Evolutionary conservation across 176 grass and related monocot genomes (phyloP), one percentile per base, ranked within the genome.

Genomic region (Pontederia paniculata): DNA sequence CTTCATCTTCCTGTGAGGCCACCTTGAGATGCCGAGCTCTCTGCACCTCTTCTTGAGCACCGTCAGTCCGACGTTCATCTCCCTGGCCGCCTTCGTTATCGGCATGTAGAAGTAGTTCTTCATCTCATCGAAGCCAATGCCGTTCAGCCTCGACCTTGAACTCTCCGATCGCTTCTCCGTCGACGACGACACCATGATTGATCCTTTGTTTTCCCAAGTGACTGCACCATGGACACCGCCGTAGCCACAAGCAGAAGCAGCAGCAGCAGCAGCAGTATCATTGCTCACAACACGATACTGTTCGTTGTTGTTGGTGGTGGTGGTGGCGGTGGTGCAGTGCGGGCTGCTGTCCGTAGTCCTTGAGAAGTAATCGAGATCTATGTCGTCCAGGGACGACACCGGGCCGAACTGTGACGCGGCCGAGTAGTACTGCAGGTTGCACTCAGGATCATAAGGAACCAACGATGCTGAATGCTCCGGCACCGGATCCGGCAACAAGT

Each of bases 1-100:
- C 71, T 89, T 78, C 70, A 89, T 75, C 81, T 89, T 89, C 62
- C 86, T 70, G 18, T 84, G 86, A 4, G 81, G 86, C 81, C 86
- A 89, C 52, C 81, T 52, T 0, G 86, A 74, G n/a, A 89, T 84
- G 16, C 86, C 77, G 0, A 89, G 46, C 58, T 89, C 77, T 15
- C 81, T 50, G 77, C 81, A 89, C 52, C 58, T 70, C 63, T 81
- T 89, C 81, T 89, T 89, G 22, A 89, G 66, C 67, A 78, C 19
- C 12, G 77, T 84, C 51, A 81, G 70, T 15, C 86, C 81, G 9
- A 89, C 62, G n/a, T 89, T 78, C 51, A 89, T 68, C 53, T 75
- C 70, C 55, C 65, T 51, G 0, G 86, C 74, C 0, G 81, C 86
- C 50, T 81, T 78, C 12, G 55, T 81, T 60, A 89, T 84, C 6